Percentiles rank a stretch among this genome's conserved stretches.
Evolutionary conservation across 169 alveolate genomes (phyloP).

Genomic region (Cryptosporidium felis): DNA sequence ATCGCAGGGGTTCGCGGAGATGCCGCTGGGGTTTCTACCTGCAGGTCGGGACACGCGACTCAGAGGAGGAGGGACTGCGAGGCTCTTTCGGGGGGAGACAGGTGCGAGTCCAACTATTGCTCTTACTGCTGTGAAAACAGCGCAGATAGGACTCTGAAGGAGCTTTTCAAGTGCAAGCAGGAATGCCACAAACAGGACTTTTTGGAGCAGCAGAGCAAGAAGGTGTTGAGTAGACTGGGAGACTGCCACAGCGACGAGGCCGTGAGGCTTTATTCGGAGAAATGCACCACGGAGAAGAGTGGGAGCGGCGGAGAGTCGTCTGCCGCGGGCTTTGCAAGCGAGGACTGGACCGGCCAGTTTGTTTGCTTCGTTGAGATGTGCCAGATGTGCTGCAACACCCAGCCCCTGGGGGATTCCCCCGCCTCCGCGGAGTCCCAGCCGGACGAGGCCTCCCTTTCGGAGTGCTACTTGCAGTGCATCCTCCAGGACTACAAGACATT

Average conservation of each 20-base stretch:
- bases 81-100: slow-evolving; percentile 37
- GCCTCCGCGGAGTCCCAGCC: background rate
- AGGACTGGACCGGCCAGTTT: slow-evolving; percentile 60
- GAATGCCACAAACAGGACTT: slow-evolving; percentile 48
- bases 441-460: slow-evolving; percentile 53
- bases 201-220: slow-evolving; percentile 1
- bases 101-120: slow-evolving; percentile 55
- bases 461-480: slow-evolving; percentile 60
- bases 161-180: slow-evolving; percentile 32
- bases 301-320: background rate
- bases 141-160: slow-evolving; percentile 31
- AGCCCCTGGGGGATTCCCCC: slow-evolving; percentile 4
- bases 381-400: slow-evolving; percentile 69
- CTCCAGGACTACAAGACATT: slow-evolving; percentile 45
- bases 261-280: slow-evolving; percentile 9
- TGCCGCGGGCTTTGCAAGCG: background rate
- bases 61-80: slow-evolving; percentile 51
- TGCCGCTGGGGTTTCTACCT: background rate
- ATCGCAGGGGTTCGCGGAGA: background rate
- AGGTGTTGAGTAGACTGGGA: slow-evolving; percentile 7
- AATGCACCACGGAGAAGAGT: background rate
- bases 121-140: slow-evolving; percentile 66
- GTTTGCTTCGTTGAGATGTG: slow-evolving; percentile 69
- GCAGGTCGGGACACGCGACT: slow-evolving; percentile 11
- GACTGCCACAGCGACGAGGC: slow-evolving; percentile 61